Evolutionary conservation across 768 basidiomycete species (phyloP).

Genomic region (Xerocomellus amylosporus): DNA sequence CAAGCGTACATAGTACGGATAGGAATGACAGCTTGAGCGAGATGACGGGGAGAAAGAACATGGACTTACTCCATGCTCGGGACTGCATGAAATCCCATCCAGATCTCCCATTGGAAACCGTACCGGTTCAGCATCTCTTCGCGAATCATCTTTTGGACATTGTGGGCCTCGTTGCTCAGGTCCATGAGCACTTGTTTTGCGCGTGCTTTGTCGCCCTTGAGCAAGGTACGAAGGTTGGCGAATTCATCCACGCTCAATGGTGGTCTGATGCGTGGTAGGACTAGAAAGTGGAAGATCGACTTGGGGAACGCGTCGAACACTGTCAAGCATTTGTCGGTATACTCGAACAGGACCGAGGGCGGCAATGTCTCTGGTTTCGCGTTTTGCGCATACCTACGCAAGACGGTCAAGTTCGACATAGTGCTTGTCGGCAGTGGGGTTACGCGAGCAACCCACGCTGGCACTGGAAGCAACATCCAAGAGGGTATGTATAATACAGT

Average conservation of each 20-base stretch:
- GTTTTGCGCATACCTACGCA: slow-evolving; percentile 58
- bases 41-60: neutral
- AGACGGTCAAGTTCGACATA: slow-evolving; percentile 47
- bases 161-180: slow-evolving; percentile 55
- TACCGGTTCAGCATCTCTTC: slow-evolving; percentile 77
- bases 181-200: slow-evolving; percentile 53
- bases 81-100: slow-evolving; percentile 80
- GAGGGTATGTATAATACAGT: slow-evolving; percentile 18
- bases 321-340: slow-evolving; percentile 54
- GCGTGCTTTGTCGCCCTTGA: slow-evolving; percentile 49
- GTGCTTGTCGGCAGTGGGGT: neutral
- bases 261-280: slow-evolving; percentile 60
- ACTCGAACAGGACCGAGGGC: slow-evolving; percentile 55
- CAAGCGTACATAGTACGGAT: neutral
- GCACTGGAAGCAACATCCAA: neutral
- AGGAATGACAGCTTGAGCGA: neutral
- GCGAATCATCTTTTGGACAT: slow-evolving; percentile 58
- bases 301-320: slow-evolving; percentile 79
- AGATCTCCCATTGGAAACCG: slow-evolving; percentile 74
- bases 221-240: slow-evolving; percentile 52
- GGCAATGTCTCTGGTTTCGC: slow-evolving; percentile 54
- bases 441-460: neutral
- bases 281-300: slow-evolving; percentile 82
- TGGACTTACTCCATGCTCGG: slow-evolving; percentile 80
- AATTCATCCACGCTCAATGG: slow-evolving; percentile 40